Conservation (phyloP, 306 rosid species). For the Sophora flavescens region DNA sequence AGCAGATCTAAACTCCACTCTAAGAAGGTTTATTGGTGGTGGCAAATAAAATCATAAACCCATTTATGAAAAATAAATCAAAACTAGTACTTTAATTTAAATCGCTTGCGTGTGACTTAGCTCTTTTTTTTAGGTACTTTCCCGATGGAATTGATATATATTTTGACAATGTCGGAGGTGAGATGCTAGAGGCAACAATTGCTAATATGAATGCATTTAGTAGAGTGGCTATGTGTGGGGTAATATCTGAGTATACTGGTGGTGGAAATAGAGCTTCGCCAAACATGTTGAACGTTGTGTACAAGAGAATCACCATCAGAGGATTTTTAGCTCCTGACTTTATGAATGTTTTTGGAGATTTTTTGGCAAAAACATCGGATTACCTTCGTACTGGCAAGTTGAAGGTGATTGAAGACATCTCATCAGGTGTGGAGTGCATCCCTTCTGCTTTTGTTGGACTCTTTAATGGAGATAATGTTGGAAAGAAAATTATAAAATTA, state of each 20-base stretch:
- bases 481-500: constrained; percentile 66
- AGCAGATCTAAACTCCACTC: constrained; percentile 61
- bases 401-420: constrained; percentile 59
- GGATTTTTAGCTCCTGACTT: constrained; percentile 58
- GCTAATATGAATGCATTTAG: constrained; percentile 64
- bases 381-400: constrained; percentile 53
- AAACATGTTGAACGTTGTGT: constrained; percentile 56
- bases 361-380: constrained; percentile 47
- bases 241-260: constrained; percentile 60
- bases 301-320: constrained; percentile 61
- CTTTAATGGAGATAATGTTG: constrained; percentile 61
- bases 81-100: background rate
- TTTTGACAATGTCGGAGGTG: constrained; percentile 77
- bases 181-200: constrained; percentile 70
- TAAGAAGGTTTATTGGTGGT: constrained; percentile 56
- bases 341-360: constrained; percentile 45
- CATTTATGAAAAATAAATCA: background rate
- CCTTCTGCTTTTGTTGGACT: constrained; percentile 65
- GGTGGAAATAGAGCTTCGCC: constrained; percentile 49
- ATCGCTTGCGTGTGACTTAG: background rate
- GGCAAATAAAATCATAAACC: background rate
- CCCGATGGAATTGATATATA: constrained; percentile 73
- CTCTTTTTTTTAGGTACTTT: constrained; percentile 50
- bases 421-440: constrained; percentile 56
- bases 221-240: constrained; percentile 67